Percentiles rank a stretch among this genome's conserved stretches.
phyloP scores from a whole-genome alignment of 2,329 filamentous ascomycete species.

The Lecanicillium sp. region DNA sequence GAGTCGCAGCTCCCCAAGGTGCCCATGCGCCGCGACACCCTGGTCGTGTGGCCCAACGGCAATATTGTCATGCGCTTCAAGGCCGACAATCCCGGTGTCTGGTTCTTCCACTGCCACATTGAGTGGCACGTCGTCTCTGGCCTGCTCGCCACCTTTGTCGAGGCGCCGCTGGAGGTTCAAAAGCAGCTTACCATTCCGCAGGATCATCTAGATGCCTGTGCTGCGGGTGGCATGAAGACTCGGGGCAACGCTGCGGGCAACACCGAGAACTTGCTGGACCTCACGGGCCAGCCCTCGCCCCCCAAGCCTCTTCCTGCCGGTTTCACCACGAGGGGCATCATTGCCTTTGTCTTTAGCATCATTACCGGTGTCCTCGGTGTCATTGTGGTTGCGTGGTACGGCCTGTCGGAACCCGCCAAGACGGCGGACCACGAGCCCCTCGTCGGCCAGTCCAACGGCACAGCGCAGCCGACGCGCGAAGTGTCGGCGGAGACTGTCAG shows the following conservation, averaged over 20 bases:
- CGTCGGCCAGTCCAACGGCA: background rate
- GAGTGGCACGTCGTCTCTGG: conserved; percentile 69
- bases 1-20: conserved; percentile 42
- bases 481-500: no score
- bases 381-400: conserved; percentile 61
- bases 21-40: conserved; percentile 64
- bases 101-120: conserved; percentile 76
- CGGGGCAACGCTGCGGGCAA: conserved; percentile 73
- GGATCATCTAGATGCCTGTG: conserved; percentile 53
- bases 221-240: conserved; percentile 41
- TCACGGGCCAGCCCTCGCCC: conserved; percentile 53
- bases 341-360: conserved; percentile 68
- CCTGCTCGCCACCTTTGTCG: conserved; percentile 59
- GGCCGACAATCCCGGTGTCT: conserved; percentile 62
- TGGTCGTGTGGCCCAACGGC: conserved; percentile 58
- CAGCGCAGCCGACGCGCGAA: no score
- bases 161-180: conserved; percentile 59
- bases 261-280: conserved; percentile 54
- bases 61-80: conserved; percentile 63
- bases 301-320: conserved; percentile 56
- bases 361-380: conserved; percentile 64
- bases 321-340: conserved; percentile 65
- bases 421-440: background rate
- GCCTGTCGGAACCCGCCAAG: conserved; percentile 31
- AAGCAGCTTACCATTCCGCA: conserved; percentile 52